Conservation (phyloP, 2,329 filamentous ascomycete species). For the Fusarium chuoi region DNA sequence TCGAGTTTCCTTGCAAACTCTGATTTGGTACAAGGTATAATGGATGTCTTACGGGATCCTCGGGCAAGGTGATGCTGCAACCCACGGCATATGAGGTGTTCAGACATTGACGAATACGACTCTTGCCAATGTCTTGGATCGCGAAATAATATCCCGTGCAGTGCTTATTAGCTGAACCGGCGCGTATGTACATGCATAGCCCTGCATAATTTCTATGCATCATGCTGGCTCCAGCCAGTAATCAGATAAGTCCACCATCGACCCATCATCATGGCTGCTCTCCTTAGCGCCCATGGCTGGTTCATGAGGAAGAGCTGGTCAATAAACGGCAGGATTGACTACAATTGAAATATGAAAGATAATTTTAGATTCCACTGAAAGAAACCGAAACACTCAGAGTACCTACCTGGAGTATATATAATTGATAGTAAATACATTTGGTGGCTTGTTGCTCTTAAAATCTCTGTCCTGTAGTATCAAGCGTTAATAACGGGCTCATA, state of each 20-base stretch:
- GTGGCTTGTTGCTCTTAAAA: not conserved
- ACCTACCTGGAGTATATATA: not conserved
- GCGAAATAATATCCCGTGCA: not conserved
- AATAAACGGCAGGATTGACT: not conserved
- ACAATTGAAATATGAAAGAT: not conserved
- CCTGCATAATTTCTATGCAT: constrained; percentile 9
- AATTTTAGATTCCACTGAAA: not conserved
- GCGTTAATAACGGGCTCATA: constrained; percentile 17
- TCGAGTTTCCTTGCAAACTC: not conserved
- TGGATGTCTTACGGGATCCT: not conserved
- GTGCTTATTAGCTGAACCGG: not conserved
- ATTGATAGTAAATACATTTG: not conserved
- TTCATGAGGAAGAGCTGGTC: constrained; percentile 4
- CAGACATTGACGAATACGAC: not conserved
- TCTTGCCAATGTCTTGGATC: not conserved
- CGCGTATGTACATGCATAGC: constrained; percentile 11
- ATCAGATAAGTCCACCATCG: constrained; percentile 29
- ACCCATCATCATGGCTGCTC: constrained; percentile 34
- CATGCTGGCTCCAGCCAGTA: constrained; percentile 2
- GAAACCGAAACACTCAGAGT: no score
- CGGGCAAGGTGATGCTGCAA: not conserved
- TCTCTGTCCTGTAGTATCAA: not conserved
- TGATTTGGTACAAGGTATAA: not conserved
- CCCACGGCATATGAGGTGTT: not conserved
- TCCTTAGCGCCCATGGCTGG: constrained; percentile 20